These are phyloP conservation scores for Naganishia vaughanmartiniae DNA, from an alignment of 768 basidiomycete genomes.

Conservation along the genomic window DNA sequence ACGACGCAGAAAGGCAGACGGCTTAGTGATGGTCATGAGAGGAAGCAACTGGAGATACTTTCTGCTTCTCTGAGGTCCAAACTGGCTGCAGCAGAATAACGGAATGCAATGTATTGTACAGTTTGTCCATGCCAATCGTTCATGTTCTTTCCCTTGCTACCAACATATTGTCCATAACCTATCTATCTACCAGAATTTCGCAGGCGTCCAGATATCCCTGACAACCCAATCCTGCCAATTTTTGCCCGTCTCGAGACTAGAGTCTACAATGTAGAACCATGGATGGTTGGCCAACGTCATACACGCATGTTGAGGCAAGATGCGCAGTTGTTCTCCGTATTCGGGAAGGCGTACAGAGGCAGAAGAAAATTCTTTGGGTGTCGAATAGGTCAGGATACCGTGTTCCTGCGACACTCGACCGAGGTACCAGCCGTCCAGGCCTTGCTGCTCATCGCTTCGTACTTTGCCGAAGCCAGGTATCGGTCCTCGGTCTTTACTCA, in stretches of 20 bases:
- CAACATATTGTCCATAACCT: neutral
- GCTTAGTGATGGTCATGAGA: neutral
- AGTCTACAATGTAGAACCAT: slow-evolving; percentile 81
- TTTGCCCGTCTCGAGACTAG: slow-evolving; percentile 50
- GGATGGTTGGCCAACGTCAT: slow-evolving; percentile 73
- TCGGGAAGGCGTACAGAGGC: slow-evolving; percentile 47
- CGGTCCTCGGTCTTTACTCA: slow-evolving; percentile 81
- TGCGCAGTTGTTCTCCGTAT: slow-evolving; percentile 65
- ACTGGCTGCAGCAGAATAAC: neutral
- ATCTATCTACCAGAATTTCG: slow-evolving; percentile 76
- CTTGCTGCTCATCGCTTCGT: slow-evolving; percentile 57
- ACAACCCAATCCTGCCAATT: slow-evolving; percentile 56
- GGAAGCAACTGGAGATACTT: neutral
- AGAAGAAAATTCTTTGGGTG: slow-evolving; percentile 6
- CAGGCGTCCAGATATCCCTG: slow-evolving; percentile 80
- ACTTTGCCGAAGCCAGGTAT: slow-evolving; percentile 71
- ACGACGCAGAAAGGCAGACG: slow-evolving; percentile 15
- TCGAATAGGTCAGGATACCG: slow-evolving; percentile 59
- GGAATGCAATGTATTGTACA: neutral
- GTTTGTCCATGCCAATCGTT: neutral
- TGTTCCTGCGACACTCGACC: slow-evolving; percentile 61
- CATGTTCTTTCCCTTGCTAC: too few relatives aligned
- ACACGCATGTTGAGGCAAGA: slow-evolving; percentile 83
- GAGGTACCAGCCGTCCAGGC: slow-evolving; percentile 54
- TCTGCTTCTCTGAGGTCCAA: neutral